phyloP scores from a whole-genome alignment of 176 grass and related monocot species.

The Cenchrus americanus region DNA sequence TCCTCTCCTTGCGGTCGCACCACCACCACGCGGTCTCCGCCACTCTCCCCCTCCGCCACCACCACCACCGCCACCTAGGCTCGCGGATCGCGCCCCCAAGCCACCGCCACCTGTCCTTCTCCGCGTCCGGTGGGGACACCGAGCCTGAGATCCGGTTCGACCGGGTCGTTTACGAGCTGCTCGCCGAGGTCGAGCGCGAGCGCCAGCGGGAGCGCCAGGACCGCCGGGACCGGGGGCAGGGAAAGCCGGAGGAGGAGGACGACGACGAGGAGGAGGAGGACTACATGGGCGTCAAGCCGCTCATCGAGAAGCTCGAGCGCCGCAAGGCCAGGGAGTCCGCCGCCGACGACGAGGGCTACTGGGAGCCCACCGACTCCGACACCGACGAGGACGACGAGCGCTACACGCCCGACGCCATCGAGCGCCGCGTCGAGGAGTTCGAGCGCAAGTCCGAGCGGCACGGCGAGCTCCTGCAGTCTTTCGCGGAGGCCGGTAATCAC shows the following conservation, averaged over 20 bases:
- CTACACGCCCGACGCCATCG: constrained; percentile 54
- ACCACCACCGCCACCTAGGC: neutral
- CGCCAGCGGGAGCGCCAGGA: constrained; percentile 55
- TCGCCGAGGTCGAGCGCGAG: constrained; percentile 69
- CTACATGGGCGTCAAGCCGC: constrained; percentile 71
- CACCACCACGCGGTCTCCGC: neutral
- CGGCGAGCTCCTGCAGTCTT: constrained; percentile 60
- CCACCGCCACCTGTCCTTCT: constrained; percentile 54
- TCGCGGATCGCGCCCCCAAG: constrained; percentile 34
- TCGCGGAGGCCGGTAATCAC: constrained; percentile 71
- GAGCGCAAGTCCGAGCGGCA: constrained; percentile 85
- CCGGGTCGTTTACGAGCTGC: constrained; percentile 53
- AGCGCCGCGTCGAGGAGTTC: constrained; percentile 70
- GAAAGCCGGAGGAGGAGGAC: neutral
- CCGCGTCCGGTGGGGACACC: neutral
- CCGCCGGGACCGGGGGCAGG: neutral
- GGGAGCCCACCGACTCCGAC: constrained; percentile 86
- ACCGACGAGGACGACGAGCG: constrained; percentile 88
- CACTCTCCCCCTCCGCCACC: neutral
- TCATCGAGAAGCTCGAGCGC: constrained; percentile 75
- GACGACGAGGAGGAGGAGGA: constrained; percentile 59
- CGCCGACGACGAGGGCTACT: constrained; percentile 38
- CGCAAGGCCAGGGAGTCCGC: constrained; percentile 49
- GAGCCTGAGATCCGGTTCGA: constrained; percentile 22
- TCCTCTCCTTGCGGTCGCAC: constrained; percentile 49